Conservation (phyloP, 2,329 filamentous ascomycete species). For the Fusarium subglutinans region DNA sequence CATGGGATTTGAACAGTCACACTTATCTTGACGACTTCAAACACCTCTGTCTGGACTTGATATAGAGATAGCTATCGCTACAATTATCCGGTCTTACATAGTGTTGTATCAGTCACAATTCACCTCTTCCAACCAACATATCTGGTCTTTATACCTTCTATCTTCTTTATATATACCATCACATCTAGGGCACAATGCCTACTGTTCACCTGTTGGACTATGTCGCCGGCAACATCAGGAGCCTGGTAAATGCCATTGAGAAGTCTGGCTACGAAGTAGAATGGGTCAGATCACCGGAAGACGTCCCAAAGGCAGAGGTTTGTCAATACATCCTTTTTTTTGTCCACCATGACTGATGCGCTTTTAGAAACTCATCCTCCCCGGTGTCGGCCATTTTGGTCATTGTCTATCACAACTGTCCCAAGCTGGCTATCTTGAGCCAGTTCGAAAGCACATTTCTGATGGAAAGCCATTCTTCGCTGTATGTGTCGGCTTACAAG, state of each 20-base stretch:
- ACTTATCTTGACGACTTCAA: slow-evolving; percentile 20
- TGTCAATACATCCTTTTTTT: slow-evolving; percentile 36
- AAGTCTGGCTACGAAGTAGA: slow-evolving; percentile 92
- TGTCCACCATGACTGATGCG: slow-evolving; percentile 15
- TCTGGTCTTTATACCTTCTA: slow-evolving; percentile 1
- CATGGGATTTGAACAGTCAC: slow-evolving; percentile 26
- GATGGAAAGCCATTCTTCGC: slow-evolving; percentile 98
- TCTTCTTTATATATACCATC: slow-evolving; percentile 14
- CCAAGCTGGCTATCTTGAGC: slow-evolving; percentile 82
- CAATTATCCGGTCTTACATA: not conserved
- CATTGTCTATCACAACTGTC: slow-evolving; percentile 90
- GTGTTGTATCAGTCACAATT: not conserved
- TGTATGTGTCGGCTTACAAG: slow-evolving; percentile 94
- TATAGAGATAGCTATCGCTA: slow-evolving; percentile 29
- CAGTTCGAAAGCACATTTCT: slow-evolving; percentile 83
- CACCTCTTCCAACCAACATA: not conserved
- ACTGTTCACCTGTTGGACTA: slow-evolving; percentile 85
- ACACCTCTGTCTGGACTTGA: not conserved
- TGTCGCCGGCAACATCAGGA: slow-evolving; percentile 95
- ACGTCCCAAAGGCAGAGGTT: slow-evolving; percentile 87
- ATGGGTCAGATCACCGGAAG: slow-evolving; percentile 87
- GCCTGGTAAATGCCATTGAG: slow-evolving; percentile 96
- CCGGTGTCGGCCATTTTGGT: slow-evolving; percentile 96
- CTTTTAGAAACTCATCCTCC: slow-evolving; percentile 86
- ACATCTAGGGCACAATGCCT: slow-evolving; percentile 64